Conservation (phyloP, 768 basidiomycete genomes). For the Favolaschia claudopus region DNA sequence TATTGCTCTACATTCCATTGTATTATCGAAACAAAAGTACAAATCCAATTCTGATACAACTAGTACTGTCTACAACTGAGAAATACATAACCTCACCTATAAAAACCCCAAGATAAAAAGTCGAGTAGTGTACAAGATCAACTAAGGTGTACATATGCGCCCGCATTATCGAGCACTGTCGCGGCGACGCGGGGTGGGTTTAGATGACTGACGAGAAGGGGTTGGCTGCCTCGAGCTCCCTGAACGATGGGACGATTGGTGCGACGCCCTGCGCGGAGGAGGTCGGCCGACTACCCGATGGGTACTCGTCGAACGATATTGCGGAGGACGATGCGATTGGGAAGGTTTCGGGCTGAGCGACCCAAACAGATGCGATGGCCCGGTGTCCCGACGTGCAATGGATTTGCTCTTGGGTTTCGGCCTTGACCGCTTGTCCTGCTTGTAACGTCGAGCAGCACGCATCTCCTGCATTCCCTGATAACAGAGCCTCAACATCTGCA, state of each 20-base stretch:
- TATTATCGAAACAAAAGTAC: background rate
- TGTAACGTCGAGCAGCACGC: slow-evolving; percentile 53
- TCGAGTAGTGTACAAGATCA: background rate
- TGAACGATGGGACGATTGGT: background rate
- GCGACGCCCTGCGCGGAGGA: slow-evolving; percentile 21
- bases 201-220: slow-evolving; percentile 6
- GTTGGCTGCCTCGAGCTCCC: background rate
- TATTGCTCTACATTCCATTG: no score
- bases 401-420: slow-evolving; percentile 23
- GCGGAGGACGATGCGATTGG: slow-evolving; percentile 14
- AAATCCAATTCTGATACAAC: background rate
- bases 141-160: background rate
- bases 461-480: slow-evolving; percentile 74
- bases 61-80: no score
- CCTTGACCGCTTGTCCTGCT: slow-evolving; percentile 30
- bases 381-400: slow-evolving; percentile 22
- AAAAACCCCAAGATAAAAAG: background rate
- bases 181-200: slow-evolving; percentile 10
- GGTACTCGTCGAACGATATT: slow-evolving; percentile 22
- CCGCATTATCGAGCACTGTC: background rate
- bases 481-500: slow-evolving; percentile 10
- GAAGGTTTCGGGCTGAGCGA: slow-evolving; percentile 21
- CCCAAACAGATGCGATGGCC: slow-evolving; percentile 27
- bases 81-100: background rate
- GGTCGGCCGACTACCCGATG: slow-evolving; percentile 27